These are phyloP conservation scores for Globisporangium heterothallicum DNA, from an alignment of 352 stramenopile species.

Conservation along the genomic window DNA sequence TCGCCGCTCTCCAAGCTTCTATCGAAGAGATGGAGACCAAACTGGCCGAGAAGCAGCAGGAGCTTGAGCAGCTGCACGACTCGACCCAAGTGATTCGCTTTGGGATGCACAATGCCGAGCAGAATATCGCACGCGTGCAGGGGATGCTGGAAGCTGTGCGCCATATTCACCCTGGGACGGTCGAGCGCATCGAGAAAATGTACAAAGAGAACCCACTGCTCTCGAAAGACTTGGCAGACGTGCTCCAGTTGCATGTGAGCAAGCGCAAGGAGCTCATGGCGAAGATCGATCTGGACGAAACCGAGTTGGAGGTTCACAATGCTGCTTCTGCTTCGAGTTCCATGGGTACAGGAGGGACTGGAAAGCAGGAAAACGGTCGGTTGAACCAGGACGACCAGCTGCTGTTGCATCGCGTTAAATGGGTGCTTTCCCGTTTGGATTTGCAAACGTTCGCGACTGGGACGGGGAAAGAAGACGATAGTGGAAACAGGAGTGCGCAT, in stretches of 20 bases:
- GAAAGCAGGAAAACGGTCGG: too few species aligned
- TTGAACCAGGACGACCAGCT: conserved; percentile 40
- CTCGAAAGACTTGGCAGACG: conserved; percentile 55
- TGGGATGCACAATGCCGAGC: conserved; percentile 61
- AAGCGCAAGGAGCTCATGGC: conserved; percentile 43
- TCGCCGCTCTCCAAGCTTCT: conserved; percentile 45
- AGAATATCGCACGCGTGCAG: conserved; percentile 65
- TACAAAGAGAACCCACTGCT: conserved; percentile 62
- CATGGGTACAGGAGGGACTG: background rate
- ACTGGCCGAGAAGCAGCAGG: conserved; percentile 58
- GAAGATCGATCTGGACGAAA: conserved; percentile 49
- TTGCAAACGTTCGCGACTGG: too few species aligned
- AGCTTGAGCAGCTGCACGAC: conserved; percentile 52
- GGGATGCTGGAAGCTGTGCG: conserved; percentile 67
- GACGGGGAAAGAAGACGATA: too few species aligned
- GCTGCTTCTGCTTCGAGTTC: conserved; percentile 14
- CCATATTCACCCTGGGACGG: conserved; percentile 59
- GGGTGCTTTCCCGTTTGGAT: conserved; percentile 67
- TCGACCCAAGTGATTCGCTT: conserved; percentile 64
- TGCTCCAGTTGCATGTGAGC: conserved; percentile 40
- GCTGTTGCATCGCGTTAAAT: conserved; percentile 69
- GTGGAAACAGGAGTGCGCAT: too few species aligned
- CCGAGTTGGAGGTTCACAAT: conserved; percentile 49
- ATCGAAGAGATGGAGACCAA: conserved; percentile 52
- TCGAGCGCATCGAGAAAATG: conserved; percentile 61